Percentiles rank a stretch among this genome's conserved stretches.
These are phyloP conservation scores for Pichiaceae sp. DNA, from an alignment of 1,139 yeast genomes.

Conservation along the genomic window DNA sequence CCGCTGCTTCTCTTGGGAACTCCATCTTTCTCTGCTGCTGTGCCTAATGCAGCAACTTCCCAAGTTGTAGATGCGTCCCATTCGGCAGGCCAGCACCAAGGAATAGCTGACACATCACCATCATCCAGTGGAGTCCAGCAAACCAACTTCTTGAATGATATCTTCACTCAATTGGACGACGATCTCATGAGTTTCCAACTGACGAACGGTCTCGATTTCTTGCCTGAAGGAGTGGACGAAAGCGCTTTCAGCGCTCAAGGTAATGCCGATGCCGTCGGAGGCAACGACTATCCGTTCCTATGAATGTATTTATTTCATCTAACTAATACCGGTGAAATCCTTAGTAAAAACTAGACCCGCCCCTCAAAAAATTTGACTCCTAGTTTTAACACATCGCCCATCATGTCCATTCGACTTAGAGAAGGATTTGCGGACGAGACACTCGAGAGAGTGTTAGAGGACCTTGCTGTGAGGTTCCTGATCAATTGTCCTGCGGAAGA, in stretches of 20 bases:
- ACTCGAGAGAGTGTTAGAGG: constrained; percentile 75
- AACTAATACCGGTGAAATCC: background rate
- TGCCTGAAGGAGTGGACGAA: background rate
- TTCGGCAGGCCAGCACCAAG: background rate
- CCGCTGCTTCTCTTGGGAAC: background rate
- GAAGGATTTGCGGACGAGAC: constrained; percentile 51
- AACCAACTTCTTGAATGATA: constrained; percentile 17
- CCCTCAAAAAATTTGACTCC: background rate
- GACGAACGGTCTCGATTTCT: background rate
- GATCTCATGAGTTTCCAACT: constrained; percentile 16
- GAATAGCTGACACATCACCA: background rate
- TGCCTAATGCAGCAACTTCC: background rate
- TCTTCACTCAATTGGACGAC: constrained; percentile 20
- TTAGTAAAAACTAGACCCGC: background rate
- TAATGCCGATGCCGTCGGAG: background rate
- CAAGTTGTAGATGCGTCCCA: background rate
- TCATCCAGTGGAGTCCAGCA: constrained; percentile 6
- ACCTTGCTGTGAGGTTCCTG: constrained; percentile 79
- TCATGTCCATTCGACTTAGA: constrained; percentile 47
- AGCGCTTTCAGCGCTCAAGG: constrained; percentile 1
- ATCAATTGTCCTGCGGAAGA: constrained; percentile 92
- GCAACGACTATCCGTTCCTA: background rate
- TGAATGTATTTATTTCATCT: no score
- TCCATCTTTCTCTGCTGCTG: background rate
- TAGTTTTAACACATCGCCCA: background rate